These are phyloP conservation scores for Cercospora nicotianae DNA, from an alignment of 2,329 filamentous ascomycete genomes.

Conservation along the genomic window DNA sequence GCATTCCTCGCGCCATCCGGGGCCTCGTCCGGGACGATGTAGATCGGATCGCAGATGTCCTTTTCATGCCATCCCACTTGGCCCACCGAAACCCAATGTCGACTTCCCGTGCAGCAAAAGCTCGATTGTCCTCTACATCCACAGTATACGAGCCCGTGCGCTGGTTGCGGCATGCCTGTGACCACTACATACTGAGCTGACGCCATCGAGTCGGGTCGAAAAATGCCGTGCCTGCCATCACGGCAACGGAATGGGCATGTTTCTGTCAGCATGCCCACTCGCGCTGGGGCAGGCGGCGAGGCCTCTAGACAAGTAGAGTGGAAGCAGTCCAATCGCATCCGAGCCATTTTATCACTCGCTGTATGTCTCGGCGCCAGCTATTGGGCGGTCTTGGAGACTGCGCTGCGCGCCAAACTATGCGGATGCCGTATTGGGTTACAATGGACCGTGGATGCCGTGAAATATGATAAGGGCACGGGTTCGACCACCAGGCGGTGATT, in stretches of 20 bases:
- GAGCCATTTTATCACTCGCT: not conserved
- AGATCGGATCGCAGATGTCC: not conserved
- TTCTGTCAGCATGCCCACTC: constrained; percentile 11
- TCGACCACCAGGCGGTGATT: not conserved
- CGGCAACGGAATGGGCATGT: not conserved
- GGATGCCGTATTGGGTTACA: not conserved
- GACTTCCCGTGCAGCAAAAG: not conserved
- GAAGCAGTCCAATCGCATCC: not conserved
- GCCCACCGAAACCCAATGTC: not conserved
- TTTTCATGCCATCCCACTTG: not conserved
- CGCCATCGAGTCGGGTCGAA: constrained; percentile 15
- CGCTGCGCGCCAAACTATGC: not conserved
- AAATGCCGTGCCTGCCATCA: constrained; percentile 3
- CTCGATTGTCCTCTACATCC: constrained; percentile 10
- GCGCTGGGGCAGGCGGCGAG: not conserved
- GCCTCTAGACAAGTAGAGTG: not conserved
- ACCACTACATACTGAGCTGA: constrained; percentile 13
- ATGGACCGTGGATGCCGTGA: not conserved
- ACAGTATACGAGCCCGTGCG: constrained; percentile 10
- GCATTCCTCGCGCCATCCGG: not conserved
- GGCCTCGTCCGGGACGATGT: not conserved
- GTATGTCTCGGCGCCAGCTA: constrained; percentile 4
- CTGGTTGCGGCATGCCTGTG: constrained; percentile 1
- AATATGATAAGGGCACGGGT: not conserved
- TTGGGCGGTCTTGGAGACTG: not conserved